phyloP scores from a whole-genome alignment of 2,329 filamentous ascomycete genomes.

The Colletotrichum acutatum region DNA sequence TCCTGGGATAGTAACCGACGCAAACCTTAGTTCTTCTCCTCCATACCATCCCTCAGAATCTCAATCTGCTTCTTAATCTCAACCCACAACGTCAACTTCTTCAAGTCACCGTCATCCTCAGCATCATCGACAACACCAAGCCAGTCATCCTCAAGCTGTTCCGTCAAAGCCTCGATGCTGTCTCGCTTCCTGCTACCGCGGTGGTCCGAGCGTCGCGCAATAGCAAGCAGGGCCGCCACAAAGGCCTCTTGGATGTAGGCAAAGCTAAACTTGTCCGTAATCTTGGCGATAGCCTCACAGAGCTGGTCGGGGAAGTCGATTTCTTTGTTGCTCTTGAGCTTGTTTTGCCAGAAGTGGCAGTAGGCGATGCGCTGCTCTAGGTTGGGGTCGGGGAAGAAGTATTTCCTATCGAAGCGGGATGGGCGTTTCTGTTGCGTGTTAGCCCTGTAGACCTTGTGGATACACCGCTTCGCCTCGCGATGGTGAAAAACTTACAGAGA shows the following conservation, averaged over 20 bases:
- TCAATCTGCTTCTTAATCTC: conserved; percentile 73
- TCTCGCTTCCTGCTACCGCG: conserved; percentile 21
- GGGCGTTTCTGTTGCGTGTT: conserved; percentile 63
- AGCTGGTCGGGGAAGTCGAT: conserved; percentile 71
- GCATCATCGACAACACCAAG: conserved; percentile 43
- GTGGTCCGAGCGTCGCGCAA: conserved; percentile 54
- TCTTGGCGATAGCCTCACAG: conserved; percentile 67
- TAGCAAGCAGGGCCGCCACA: conserved; percentile 69
- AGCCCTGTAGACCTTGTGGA: not conserved
- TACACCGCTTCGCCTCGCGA: too few species aligned
- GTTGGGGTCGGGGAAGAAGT: conserved; percentile 69
- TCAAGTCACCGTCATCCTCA: conserved; percentile 50
- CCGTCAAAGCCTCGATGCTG: conserved; percentile 43
- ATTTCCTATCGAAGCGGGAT: conserved; percentile 75
- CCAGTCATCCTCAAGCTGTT: conserved; percentile 51
- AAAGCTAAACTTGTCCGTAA: conserved; percentile 74
- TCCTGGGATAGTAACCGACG: not conserved
- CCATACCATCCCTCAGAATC: conserved; percentile 69
- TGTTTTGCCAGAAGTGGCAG: conserved; percentile 70
- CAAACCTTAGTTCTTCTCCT: conserved; percentile 42
- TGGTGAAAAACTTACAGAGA: conserved; percentile 52
- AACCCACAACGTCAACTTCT: conserved; percentile 66
- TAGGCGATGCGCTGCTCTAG: conserved; percentile 66
- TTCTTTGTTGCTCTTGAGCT: conserved; percentile 65
- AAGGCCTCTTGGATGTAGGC: conserved; percentile 78